Evolutionary conservation across 169 alveolate genomes (phyloP).

Genomic region (Plasmodium knowlesi): DNA sequence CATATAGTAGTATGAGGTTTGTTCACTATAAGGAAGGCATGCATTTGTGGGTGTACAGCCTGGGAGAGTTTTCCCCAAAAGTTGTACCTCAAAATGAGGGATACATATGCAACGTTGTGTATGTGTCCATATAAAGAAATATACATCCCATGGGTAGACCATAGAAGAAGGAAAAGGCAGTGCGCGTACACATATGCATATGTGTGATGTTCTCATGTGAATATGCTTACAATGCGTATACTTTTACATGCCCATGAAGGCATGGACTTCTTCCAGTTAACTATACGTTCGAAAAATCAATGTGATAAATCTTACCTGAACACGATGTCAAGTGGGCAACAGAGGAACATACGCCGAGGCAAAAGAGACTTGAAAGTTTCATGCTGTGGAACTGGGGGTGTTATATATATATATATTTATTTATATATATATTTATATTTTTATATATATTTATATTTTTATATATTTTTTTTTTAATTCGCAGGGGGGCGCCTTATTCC

Average conservation of each 20-base stretch:
- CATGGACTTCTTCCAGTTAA: background rate
- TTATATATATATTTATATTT: background rate
- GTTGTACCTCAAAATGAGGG: background rate
- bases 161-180: background rate
- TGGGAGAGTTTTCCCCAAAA: background rate
- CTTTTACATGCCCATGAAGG: background rate
- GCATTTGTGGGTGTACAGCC: background rate
- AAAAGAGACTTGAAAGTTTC: constrained; percentile 11
- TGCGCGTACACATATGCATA: background rate
- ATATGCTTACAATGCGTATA: background rate
- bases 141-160: background rate
- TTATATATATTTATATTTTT: background rate
- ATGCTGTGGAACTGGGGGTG: background rate
- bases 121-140: background rate
- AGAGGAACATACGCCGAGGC: constrained; percentile 1
- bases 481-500: background rate
- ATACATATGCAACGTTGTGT: background rate
- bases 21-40: background rate
- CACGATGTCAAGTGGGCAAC: background rate
- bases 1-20: background rate
- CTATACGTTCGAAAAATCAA: background rate
- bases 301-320: background rate
- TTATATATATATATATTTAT: background rate
- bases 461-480: background rate
- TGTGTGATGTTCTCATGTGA: background rate